Evolutionary conservation across 352 stramenopile species (phyloP).

Genomic region (Phytophthora melonis): DNA sequence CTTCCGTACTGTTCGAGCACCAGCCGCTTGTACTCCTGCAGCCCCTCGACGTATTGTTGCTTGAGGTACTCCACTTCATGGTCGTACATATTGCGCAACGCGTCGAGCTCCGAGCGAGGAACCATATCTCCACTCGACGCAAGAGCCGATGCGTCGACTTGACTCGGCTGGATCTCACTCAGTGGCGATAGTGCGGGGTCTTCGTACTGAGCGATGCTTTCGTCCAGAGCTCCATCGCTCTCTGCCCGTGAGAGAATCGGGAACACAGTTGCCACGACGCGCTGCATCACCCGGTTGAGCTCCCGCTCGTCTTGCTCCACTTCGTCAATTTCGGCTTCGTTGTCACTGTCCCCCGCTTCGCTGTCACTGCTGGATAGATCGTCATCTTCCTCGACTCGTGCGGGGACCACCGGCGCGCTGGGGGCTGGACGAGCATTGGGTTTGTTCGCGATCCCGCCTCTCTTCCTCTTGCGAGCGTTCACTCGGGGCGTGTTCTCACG

Average conservation of each 20-base stretch:
- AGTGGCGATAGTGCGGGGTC: conserved; percentile 41
- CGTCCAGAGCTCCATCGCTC: conserved; percentile 48
- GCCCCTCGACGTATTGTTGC: conserved; percentile 61
- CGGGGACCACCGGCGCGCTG: background rate
- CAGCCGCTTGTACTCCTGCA: conserved; percentile 78
- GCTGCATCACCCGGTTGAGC: conserved; percentile 55
- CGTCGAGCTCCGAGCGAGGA: conserved; percentile 50
- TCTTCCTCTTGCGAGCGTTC: conserved; percentile 23
- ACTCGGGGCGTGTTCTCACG: conserved; percentile 26
- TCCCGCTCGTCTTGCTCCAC: conserved; percentile 56
- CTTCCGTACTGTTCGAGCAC: conserved; percentile 79
- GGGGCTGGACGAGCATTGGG: background rate
- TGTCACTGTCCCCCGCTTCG: conserved; percentile 48
- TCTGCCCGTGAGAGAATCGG: conserved; percentile 38
- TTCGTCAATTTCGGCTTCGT: conserved; percentile 43
- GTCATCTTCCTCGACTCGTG: conserved; percentile 41
- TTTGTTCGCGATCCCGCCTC: background rate
- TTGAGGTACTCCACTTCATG: conserved; percentile 60
- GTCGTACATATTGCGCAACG: conserved; percentile 44
- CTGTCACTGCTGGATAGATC: conserved; percentile 65
- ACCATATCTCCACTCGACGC: conserved; percentile 9
- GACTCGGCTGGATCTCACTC: conserved; percentile 22
- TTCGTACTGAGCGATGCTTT: conserved; percentile 67
- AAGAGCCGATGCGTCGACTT: conserved; percentile 1
- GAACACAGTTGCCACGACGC: conserved; percentile 65